Conservation (phyloP, 2,329 filamentous ascomycete genomes). For the Ambrosiella xylebori region DNA sequence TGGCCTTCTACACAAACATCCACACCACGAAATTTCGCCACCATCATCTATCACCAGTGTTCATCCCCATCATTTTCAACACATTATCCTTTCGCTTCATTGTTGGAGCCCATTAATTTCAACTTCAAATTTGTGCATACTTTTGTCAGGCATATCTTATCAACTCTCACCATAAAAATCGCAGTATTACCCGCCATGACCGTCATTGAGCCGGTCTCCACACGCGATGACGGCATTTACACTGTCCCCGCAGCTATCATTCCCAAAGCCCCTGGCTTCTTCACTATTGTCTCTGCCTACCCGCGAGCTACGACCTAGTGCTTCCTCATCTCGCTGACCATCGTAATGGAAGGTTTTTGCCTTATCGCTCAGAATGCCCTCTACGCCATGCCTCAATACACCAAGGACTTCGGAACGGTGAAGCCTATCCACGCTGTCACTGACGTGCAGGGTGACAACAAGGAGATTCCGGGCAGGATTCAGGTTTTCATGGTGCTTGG, state of each 20-base stretch:
- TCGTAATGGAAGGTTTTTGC: conserved; percentile 13
- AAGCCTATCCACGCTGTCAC: neutral
- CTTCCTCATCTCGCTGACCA: conserved; percentile 13
- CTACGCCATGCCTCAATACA: conserved; percentile 19
- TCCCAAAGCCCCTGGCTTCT: neutral
- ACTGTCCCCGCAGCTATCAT: neutral
- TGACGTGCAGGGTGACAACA: conserved; percentile 13
- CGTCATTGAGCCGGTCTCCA: neutral
- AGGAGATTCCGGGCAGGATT: conserved; percentile 28
- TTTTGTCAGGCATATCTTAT: neutral
- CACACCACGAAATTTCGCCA: neutral
- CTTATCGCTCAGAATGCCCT: conserved; percentile 12
- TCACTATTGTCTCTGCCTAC: conserved; percentile 5
- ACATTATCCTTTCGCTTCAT: neutral
- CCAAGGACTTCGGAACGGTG: conserved; percentile 16
- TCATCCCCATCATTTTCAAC: neutral
- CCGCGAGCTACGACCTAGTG: conserved; percentile 12
- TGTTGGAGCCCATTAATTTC: neutral
- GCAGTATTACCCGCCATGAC: neutral
- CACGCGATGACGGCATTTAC: neutral
- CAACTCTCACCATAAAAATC: neutral
- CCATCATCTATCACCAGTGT: neutral
- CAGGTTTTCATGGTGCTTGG: conserved; percentile 28
- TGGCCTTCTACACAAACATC: neutral
- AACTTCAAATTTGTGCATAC: neutral